Conservation (phyloP, 306 rosid species). For the Oemleria cerasiformis region DNA sequence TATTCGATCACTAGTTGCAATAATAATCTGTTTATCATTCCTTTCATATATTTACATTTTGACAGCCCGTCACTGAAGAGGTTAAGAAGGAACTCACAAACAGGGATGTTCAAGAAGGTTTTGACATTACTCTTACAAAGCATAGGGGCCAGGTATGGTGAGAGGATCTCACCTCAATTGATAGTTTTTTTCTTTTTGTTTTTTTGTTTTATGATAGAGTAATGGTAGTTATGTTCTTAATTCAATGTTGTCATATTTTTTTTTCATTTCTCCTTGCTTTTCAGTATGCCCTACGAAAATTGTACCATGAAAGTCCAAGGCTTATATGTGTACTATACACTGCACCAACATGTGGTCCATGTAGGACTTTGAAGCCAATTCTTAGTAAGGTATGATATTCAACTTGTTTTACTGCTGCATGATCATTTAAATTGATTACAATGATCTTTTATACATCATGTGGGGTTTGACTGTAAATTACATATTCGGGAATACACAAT, state of each 20-base stretch:
- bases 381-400: constrained; percentile 70
- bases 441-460: constrained; percentile 20
- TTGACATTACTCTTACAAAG: constrained; percentile 83
- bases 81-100: constrained; percentile 74
- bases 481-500: neutral
- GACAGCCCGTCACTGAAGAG: constrained; percentile 86
- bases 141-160: constrained; percentile 74
- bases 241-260: neutral
- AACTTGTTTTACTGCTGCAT: constrained; percentile 3
- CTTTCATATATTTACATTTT: constrained; percentile 29
- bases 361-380: constrained; percentile 94
- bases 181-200: neutral
- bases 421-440: neutral
- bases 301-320: constrained; percentile 96
- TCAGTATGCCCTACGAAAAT: constrained; percentile 91
- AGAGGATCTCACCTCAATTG: neutral
- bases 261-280: constrained; percentile 9
- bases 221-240: neutral
- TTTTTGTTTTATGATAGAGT: constrained; percentile 5
- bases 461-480: neutral
- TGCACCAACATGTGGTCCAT: constrained; percentile 89
- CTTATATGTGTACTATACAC: constrained; percentile 86
- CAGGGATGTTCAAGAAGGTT: constrained; percentile 80
- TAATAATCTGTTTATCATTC: neutral
- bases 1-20: neutral